These are phyloP conservation scores for Boletales sp. DNA, from an alignment of 768 basidiomycete species.

Conservation along the genomic window DNA sequence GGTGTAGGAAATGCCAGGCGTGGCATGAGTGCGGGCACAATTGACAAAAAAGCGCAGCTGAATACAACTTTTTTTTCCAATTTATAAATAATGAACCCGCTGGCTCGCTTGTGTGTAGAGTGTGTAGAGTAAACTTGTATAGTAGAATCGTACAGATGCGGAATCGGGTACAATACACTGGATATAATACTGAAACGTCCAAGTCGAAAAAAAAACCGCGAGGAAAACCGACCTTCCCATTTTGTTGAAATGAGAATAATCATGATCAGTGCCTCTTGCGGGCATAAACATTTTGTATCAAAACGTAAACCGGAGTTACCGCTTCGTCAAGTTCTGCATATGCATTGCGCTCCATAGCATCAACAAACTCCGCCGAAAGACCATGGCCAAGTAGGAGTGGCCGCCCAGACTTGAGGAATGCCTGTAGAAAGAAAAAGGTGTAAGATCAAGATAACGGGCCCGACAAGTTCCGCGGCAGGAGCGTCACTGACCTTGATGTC, in stretches of 20 bases:
- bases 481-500: slow-evolving; percentile 47
- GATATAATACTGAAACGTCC: slow-evolving; percentile 14
- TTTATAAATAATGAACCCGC: background rate
- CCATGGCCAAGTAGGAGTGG: slow-evolving; percentile 66
- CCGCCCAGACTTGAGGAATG: slow-evolving; percentile 63
- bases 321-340: slow-evolving; percentile 50
- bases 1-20: too few species aligned
- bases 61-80: too few species aligned
- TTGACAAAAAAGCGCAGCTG: too few species aligned
- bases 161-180: slow-evolving; percentile 17
- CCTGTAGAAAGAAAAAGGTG: slow-evolving; percentile 33
- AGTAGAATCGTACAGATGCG: slow-evolving; percentile 17
- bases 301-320: slow-evolving; percentile 46
- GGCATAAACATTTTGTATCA: slow-evolving; percentile 60
- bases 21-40: too few species aligned
- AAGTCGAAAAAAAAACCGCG: slow-evolving; percentile 1
- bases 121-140: slow-evolving; percentile 4
- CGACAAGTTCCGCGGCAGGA: background rate
- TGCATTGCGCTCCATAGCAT: slow-evolving; percentile 51
- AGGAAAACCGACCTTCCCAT: slow-evolving; percentile 1
- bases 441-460: background rate
- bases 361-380: slow-evolving; percentile 48
- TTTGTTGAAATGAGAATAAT: background rate
- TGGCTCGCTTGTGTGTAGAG: background rate
- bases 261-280: slow-evolving; percentile 25